These are phyloP conservation scores for Phytophthora cactorum DNA, from an alignment of 352 stramenopile genomes.

Conservation along the genomic window DNA sequence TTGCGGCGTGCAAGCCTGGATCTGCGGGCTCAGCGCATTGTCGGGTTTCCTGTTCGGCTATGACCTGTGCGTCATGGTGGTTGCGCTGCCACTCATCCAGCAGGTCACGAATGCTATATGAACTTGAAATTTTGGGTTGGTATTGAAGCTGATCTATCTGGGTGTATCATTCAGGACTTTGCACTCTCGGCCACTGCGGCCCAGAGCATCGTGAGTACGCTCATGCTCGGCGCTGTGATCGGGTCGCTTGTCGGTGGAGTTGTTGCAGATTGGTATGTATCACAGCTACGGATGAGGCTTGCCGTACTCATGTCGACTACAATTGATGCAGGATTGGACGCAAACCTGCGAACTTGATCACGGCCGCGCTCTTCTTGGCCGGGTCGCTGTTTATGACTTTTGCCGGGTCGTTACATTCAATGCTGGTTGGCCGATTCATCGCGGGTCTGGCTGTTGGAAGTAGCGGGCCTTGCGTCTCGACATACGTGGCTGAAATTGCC, in stretches of 20 bases:
- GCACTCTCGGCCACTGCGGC: conserved; percentile 55
- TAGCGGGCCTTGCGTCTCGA: conserved; percentile 69
- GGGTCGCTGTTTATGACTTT: conserved; percentile 79
- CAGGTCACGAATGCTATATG: conserved; percentile 24
- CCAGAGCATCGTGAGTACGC: conserved; percentile 65
- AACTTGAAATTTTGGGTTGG: background rate
- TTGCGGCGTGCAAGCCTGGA: conserved; percentile 47
- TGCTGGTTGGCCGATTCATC: conserved; percentile 73
- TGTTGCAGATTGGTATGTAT: conserved; percentile 52
- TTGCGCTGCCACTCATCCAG: conserved; percentile 72
- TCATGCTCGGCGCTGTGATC: conserved; percentile 74
- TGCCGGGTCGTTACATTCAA: conserved; percentile 44
- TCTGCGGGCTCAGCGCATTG: conserved; percentile 68
- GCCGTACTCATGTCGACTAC: background rate
- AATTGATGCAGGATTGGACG: conserved; percentile 52
- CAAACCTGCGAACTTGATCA: conserved; percentile 70
- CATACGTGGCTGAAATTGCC: conserved; percentile 74
- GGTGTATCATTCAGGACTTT: conserved; percentile 43
- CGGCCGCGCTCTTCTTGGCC: conserved; percentile 58
- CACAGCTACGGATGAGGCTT: background rate
- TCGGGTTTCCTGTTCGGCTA: conserved; percentile 81
- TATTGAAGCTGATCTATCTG: conserved; percentile 3
- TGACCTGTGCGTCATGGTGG: conserved; percentile 80
- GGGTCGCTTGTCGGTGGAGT: conserved; percentile 64
- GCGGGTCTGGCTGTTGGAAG: conserved; percentile 67